Evolutionary conservation across 768 basidiomycete genomes (phyloP).

Genomic region (Strobilomyces confusus): DNA sequence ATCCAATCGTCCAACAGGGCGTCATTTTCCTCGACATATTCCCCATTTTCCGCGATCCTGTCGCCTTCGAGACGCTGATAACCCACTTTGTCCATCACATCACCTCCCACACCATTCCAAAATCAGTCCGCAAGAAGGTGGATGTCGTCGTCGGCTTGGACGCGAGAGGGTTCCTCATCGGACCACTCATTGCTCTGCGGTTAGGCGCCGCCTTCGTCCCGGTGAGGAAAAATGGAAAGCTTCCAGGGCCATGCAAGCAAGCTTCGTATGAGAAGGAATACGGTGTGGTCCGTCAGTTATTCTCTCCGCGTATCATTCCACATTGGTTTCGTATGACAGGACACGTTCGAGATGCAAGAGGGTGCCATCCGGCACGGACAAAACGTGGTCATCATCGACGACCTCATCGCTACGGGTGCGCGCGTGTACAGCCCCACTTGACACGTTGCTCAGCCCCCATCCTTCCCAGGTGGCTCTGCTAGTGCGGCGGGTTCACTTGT

Average conservation of each 20-base stretch:
- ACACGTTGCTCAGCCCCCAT: constrained; percentile 4
- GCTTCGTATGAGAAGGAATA: constrained; percentile 91
- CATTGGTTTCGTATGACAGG: constrained; percentile 42
- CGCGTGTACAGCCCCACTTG: neutral
- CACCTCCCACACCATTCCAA: constrained; percentile 69
- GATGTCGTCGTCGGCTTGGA: constrained; percentile 95
- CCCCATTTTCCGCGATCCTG: constrained; percentile 82
- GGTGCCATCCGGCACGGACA: constrained; percentile 81
- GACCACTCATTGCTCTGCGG: constrained; percentile 86
- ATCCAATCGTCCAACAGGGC: constrained; percentile 47
- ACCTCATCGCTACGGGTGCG: constrained; percentile 92
- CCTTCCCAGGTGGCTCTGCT: constrained; percentile 77
- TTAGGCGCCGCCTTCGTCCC: constrained; percentile 95
- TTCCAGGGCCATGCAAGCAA: constrained; percentile 80
- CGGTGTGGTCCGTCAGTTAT: constrained; percentile 55
- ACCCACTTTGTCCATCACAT: constrained; percentile 86
- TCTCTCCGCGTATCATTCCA: neutral
- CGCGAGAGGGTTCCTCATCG: constrained; percentile 92
- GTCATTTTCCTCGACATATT: constrained; percentile 94
- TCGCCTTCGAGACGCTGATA: constrained; percentile 86
- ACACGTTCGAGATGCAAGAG: constrained; percentile 93
- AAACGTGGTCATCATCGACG: constrained; percentile 85
- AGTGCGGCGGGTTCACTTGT: constrained; percentile 90
- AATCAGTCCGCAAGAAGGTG: constrained; percentile 59
- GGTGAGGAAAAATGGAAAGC: constrained; percentile 89